Evolutionary conservation across 1,284 basidiomycete genomes (phyloP).

Genomic region (Anthracocystis setariae): DNA sequence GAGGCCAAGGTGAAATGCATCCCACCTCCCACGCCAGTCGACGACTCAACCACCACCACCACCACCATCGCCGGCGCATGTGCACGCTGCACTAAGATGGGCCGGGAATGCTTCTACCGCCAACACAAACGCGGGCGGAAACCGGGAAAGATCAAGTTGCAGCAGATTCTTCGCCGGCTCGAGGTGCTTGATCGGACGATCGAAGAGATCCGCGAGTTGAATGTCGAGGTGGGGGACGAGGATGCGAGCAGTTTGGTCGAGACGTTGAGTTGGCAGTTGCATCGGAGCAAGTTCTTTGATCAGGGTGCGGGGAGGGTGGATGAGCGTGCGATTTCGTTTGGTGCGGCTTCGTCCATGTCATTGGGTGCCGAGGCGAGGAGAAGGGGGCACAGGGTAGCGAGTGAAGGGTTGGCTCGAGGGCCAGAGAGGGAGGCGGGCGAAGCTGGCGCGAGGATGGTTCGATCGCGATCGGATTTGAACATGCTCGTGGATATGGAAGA

Average conservation of each 20-base stretch:
- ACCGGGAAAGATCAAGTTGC: constrained; percentile 46
- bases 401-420: neutral
- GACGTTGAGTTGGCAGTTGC: constrained; percentile 32
- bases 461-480: constrained; percentile 26
- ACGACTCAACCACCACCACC: neutral
- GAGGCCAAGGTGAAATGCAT: constrained; percentile 43
- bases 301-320: constrained; percentile 4
- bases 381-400: neutral
- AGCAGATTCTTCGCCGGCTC: constrained; percentile 34
- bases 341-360: neutral
- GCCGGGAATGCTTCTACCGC: constrained; percentile 24
- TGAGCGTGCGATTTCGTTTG: neutral
- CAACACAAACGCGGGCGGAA: constrained; percentile 37
- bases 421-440: neutral
- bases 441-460: too few relatives aligned
- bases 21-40: neutral
- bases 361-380: neutral
- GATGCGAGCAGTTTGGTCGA: constrained; percentile 33
- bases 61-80: neutral
- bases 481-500: constrained; percentile 49
- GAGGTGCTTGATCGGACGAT: constrained; percentile 33
- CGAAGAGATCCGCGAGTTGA: constrained; percentile 25
- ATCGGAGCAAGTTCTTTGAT: constrained; percentile 29
- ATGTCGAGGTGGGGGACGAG: constrained; percentile 22
- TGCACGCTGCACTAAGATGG: constrained; percentile 27